Conservation (phyloP, 306 rosid genomes). For the Cucumis melo region DNA sequence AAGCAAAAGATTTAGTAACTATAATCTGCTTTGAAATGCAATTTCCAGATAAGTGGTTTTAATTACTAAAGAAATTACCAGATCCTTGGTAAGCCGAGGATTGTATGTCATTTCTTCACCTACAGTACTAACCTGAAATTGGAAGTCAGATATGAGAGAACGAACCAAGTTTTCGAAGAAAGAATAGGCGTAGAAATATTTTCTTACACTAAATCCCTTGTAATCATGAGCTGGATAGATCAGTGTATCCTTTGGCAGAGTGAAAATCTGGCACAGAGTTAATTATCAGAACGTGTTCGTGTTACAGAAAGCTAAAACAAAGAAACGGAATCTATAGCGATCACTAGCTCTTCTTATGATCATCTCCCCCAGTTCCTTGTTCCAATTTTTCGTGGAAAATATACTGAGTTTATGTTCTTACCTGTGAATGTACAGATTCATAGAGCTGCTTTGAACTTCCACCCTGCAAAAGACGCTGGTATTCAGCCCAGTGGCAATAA, state of each 20-base stretch:
- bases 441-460: constrained; percentile 86
- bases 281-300: background rate
- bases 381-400: background rate
- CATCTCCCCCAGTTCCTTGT: background rate
- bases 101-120: constrained; percentile 69
- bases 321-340: background rate
- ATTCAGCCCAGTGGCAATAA: background rate
- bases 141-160: constrained; percentile 18
- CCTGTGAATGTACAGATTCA: constrained; percentile 89
- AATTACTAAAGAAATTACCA: constrained; percentile 32
- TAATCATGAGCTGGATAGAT: constrained; percentile 92
- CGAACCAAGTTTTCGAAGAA: background rate
- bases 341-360: background rate
- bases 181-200: constrained; percentile 10
- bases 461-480: constrained; percentile 36
- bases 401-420: constrained; percentile 18
- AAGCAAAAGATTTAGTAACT: background rate
- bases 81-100: constrained; percentile 67
- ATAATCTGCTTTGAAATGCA: background rate
- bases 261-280: constrained; percentile 46
- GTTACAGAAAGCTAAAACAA: background rate
- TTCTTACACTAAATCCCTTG: constrained; percentile 74
- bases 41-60: background rate
- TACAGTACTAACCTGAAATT: constrained; percentile 69
- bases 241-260: constrained; percentile 59